phyloP scores from a whole-genome alignment of 1,139 yeast genomes.

The Geotrichum carabidarum region DNA sequence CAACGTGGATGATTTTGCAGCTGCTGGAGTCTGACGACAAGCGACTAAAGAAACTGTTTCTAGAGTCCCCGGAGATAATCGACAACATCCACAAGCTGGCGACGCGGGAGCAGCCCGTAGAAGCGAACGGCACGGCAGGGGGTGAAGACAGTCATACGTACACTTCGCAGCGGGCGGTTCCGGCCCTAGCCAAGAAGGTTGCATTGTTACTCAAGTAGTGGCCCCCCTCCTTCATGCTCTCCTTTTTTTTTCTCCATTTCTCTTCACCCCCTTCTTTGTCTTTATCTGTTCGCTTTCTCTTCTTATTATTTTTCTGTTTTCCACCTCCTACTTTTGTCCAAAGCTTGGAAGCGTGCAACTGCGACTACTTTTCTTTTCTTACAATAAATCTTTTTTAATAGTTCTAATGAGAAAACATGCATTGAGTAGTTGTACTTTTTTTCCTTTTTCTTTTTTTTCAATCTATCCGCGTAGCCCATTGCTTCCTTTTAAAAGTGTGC shows the following conservation, averaged over 20 bases:
- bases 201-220: slow-evolving; percentile 11
- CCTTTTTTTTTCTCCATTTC: no score
- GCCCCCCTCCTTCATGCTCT: no score
- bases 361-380: background rate
- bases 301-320: background rate
- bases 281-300: background rate
- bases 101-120: slow-evolving; percentile 2
- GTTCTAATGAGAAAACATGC: background rate
- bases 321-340: background rate
- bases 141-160: slow-evolving; percentile 6
- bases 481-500: no score
- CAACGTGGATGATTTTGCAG: slow-evolving; percentile 94
- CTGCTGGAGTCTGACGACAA: slow-evolving; percentile 79
- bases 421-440: background rate
- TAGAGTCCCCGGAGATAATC: slow-evolving; percentile 35
- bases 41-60: slow-evolving; percentile 46
- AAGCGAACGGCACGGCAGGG: slow-evolving; percentile 5
- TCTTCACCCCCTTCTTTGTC: background rate
- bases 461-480: no score
- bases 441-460: no score
- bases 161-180: slow-evolving; percentile 20
- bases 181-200: slow-evolving; percentile 19
- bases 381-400: slow-evolving; percentile 1
- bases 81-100: slow-evolving; percentile 36
- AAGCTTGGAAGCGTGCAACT: background rate